A percentile compares a stretch with the other conserved stretches of the same genome.
Conservation (phyloP, 2,329 filamentous ascomycete species). For the Lachnellula hyalina region DNA sequence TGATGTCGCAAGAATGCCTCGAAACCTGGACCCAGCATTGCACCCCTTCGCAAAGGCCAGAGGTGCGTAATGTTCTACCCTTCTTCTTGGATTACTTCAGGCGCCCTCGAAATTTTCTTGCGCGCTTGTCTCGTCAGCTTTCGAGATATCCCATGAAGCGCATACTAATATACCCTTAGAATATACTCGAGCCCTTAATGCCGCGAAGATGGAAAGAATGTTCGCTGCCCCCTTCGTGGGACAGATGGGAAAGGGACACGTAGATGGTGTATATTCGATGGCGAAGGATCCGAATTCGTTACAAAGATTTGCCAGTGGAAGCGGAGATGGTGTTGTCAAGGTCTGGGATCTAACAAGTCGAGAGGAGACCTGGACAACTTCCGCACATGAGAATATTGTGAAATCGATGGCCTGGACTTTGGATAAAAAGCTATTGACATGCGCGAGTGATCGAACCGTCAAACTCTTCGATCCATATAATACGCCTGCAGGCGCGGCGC, state of each 20-base stretch:
- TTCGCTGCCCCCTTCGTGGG: conserved; percentile 80
- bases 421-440: conserved; percentile 79
- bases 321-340: conserved; percentile 90
- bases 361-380: conserved; percentile 69
- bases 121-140: no score
- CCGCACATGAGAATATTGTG: conserved; percentile 89
- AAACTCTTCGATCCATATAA: conserved; percentile 91
- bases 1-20: conserved; percentile 57
- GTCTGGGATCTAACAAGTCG: conserved; percentile 76
- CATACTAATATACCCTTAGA: conserved; percentile 39
- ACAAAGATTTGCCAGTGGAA: conserved; percentile 73
- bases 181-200: conserved; percentile 73
- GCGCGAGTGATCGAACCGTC: conserved; percentile 77
- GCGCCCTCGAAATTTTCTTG: no score
- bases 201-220: conserved; percentile 90
- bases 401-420: conserved; percentile 87
- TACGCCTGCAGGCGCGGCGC: conserved; percentile 60
- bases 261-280: conserved; percentile 82
- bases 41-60: conserved; percentile 88
- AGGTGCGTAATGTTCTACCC: conserved; percentile 2
- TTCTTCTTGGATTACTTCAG: no score
- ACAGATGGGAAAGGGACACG: conserved; percentile 83
- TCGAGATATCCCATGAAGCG: no score
- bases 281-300: conserved; percentile 74
- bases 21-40: conserved; percentile 75